Base-by-base conservation (phyloP, 1,284 basidiomycete genomes). In the Inonotus obliquus region DNA sequence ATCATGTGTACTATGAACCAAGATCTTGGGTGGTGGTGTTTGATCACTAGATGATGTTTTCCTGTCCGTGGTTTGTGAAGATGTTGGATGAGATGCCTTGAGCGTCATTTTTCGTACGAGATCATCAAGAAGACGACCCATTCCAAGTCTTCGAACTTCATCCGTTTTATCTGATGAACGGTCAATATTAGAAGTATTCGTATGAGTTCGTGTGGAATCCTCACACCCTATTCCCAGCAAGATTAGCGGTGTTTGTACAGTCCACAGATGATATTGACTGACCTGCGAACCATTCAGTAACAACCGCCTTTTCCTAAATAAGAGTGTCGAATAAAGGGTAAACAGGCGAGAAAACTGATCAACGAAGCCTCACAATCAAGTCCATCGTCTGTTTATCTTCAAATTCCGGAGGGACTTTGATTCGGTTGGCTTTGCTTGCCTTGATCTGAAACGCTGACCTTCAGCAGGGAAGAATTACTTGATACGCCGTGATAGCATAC, bases 251-350 rank as follows among this genome's bases (percentile, higher is more conserved):
- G 19, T 27, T 49, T 55, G 13, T 48, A 39, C 54, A n/a, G 47
- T 38, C 5, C 23, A 27, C 21, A 10, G 27, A 48, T 64, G 65
- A 41, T 10, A 4, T 1, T 45, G 29, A 53, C 44, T 45, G 73
- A 73, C 88, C 84, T 74, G 83, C 78, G 71, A 91, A 93, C 91
- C 91, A 93, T 73, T 94, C 91, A 54, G 79, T 81, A 29, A 88
- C 81, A 7, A 91, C 82, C 19, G 90, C 90, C 56, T 78, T 77
- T 74, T 93, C 91, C 85, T 91, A 56, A 25, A 21, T 23, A 13
- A 37, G 59, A 64, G 47, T 64, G 23, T 55, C 61, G 29, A 48
- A 25, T 52, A n/a, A 25, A 25, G 11, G 62, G 45, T 4, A 1
- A 27, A n/a, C 21, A 61, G 45, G 52, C n/a, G 11, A 1, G 4